Conservation (phyloP, 2,329 filamentous ascomycete genomes). For the Mycosphaerella sp. region DNA sequence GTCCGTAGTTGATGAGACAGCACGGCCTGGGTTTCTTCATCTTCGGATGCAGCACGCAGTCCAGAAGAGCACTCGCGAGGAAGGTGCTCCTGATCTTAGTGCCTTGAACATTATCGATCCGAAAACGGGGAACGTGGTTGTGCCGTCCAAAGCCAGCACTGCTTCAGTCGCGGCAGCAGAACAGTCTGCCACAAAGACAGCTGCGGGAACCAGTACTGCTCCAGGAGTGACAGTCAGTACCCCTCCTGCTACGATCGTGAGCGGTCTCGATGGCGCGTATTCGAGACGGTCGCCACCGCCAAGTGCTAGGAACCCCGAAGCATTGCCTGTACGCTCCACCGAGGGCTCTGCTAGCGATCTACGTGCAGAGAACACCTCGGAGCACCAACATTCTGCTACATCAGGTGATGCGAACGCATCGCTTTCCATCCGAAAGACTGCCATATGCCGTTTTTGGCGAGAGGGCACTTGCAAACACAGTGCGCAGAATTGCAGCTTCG, state of each 20-base stretch:
- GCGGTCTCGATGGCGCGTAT: slow-evolving; percentile 9
- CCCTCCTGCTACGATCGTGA: background rate
- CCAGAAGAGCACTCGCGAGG: slow-evolving; percentile 23
- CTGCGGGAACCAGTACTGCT: background rate
- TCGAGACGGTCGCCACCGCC: slow-evolving; percentile 11
- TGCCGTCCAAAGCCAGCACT: background rate
- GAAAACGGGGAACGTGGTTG: slow-evolving; percentile 24
- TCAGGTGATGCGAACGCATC: background rate
- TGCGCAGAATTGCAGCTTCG: slow-evolving; percentile 4
- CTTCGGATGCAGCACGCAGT: slow-evolving; percentile 21
- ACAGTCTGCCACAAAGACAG: background rate
- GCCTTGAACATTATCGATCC: slow-evolving; percentile 27
- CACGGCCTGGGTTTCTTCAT: slow-evolving; percentile 19
- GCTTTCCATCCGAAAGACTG: background rate
- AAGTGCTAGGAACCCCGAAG: background rate
- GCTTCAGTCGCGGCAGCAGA: background rate
- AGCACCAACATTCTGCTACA: background rate
- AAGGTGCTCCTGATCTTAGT: slow-evolving; percentile 26
- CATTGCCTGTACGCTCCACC: background rate
- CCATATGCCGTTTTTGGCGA: slow-evolving; percentile 10
- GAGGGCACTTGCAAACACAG: slow-evolving; percentile 6
- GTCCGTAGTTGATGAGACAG: slow-evolving; percentile 5
- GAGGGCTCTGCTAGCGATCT: background rate
- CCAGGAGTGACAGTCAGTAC: background rate
- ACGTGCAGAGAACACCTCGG: background rate